A percentile compares a stretch with the other conserved stretches of the same genome.
Conservation (phyloP, 768 basidiomycete genomes). For the Pleurotus djamor region DNA sequence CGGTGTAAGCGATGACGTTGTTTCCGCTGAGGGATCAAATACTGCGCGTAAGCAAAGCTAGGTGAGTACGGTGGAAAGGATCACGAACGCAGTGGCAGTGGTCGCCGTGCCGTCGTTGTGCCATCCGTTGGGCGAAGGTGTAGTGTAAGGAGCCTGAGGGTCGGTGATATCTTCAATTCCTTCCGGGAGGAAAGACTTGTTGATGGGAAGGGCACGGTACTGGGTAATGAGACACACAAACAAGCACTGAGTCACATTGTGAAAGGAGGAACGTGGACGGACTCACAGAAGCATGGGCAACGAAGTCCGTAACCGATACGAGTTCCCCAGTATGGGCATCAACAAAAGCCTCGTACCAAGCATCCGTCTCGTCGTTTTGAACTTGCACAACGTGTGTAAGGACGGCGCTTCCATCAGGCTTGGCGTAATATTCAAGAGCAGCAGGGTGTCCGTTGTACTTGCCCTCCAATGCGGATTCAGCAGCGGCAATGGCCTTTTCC, state of each 20-base stretch:
- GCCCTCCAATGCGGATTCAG: slow-evolving; percentile 33
- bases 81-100: slow-evolving; percentile 12
- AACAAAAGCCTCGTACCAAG: slow-evolving; percentile 58
- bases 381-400: slow-evolving; percentile 38
- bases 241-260: not conserved
- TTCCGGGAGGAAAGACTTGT: slow-evolving; percentile 46
- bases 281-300: slow-evolving; percentile 36
- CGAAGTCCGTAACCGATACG: slow-evolving; percentile 52
- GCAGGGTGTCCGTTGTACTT: slow-evolving; percentile 36
- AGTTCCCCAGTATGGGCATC: slow-evolving; percentile 53
- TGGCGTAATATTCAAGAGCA: slow-evolving; percentile 31
- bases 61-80: not conserved
- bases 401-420: slow-evolving; percentile 30
- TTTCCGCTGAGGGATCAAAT: slow-evolving; percentile 25
- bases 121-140: slow-evolving; percentile 59
- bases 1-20: slow-evolving; percentile 32
- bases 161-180: slow-evolving; percentile 47
- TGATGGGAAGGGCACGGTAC: slow-evolving; percentile 49
- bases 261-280: not conserved
- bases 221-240: slow-evolving; percentile 8
- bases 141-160: slow-evolving; percentile 41
- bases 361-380: slow-evolving; percentile 24
- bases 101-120: slow-evolving; percentile 26
- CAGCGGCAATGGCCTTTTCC: slow-evolving; percentile 29
- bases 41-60: not conserved